Evolutionary conservation across 2,329 filamentous ascomycete species (phyloP), one percentile per base, ranked within the genome.

Genomic region (Endocalyx cinctus): DNA sequence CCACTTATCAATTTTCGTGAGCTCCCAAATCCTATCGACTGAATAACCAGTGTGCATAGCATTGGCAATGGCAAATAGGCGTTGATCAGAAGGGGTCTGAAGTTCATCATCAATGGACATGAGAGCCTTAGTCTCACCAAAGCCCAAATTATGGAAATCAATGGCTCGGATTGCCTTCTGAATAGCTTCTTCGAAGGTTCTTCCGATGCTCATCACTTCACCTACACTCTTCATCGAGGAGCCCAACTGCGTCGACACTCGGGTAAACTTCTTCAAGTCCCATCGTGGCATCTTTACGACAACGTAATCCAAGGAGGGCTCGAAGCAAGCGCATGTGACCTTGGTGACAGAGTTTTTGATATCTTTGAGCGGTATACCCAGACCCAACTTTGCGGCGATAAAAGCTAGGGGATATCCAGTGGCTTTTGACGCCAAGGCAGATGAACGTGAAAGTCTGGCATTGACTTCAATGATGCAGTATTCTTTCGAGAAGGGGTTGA

Each of bases 381-480:
- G 77, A 65, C 92, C 92, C 43, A 98, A 74, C 73, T 98, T 98
- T 30, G 92, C 92, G 22, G 92, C 92, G 50, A 96, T 92, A 56
- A 96, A 98, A 6, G 92, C 90, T 46, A 98, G 69, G 19, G 90
- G 90, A 58, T 97, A 98, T 23, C 92, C 90, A 7, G 90, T 98
- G 6, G 90, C 90, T 70, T 98, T 98, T 15, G 92, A 97, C 15
- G 90, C 90, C 44, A 98, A 71, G 12, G 92, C 90, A 10, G 90
- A 98, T 30, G 90, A 98, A 65, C 92, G 77, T 31, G 90, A 98
- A 38, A 98, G 70, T 74, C 90, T 84, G 30, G 90, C 92, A 55
- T 98, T 98, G 68, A 98, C 92, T 62, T 98, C 92, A 55, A 98
- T 98, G 48, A 98, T 96, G 72, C 92, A 96, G 69, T 96, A 98